Evolutionary conservation across 2,329 filamentous ascomycete genomes (phyloP).

Genomic region (Cladophialophora yegresii): DNA sequence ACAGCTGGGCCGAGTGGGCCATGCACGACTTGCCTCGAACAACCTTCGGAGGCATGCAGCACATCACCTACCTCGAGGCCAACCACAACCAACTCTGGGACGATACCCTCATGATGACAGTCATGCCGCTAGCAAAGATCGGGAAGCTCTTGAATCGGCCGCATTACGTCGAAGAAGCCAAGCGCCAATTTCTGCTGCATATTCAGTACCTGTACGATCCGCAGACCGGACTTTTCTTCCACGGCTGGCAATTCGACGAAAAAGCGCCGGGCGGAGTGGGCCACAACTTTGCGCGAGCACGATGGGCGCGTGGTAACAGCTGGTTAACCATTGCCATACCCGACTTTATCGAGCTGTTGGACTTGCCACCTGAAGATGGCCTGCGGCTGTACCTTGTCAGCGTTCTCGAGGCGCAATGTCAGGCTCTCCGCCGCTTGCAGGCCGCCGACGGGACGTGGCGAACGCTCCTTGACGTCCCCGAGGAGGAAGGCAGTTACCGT

Average conservation of each 20-base stretch:
- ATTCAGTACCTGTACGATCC: constrained; percentile 77
- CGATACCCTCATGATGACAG: constrained; percentile 86
- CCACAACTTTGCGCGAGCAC: constrained; percentile 59
- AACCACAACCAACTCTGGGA: constrained; percentile 81
- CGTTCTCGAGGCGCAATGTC: constrained; percentile 69
- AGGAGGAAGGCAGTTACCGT: constrained; percentile 68
- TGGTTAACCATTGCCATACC: constrained; percentile 85
- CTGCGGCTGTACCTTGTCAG: constrained; percentile 54
- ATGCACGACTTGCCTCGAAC: constrained; percentile 75
- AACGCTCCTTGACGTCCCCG: constrained; percentile 69
- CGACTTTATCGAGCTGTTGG: constrained; percentile 74
- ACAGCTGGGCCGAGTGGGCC: constrained; percentile 80
- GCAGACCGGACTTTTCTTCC: constrained; percentile 72
- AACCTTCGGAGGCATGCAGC: constrained; percentile 71
- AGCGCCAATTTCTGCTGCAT: constrained; percentile 74
- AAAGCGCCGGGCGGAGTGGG: constrained; percentile 53
- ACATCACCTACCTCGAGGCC: constrained; percentile 69
- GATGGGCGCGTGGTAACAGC: constrained; percentile 58
- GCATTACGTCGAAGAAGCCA: constrained; percentile 75
- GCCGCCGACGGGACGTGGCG: constrained; percentile 67
- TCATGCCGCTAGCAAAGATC: constrained; percentile 77
- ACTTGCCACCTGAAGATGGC: constrained; percentile 56
- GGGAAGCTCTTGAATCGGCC: constrained; percentile 69
- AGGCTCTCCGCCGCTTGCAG: constrained; percentile 65
- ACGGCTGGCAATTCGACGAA: constrained; percentile 76